Percentiles rank a stretch among this genome's conserved stretches.
phyloP scores from a whole-genome alignment of 129 eudicot genomes.

The Cynara cardunculus region DNA sequence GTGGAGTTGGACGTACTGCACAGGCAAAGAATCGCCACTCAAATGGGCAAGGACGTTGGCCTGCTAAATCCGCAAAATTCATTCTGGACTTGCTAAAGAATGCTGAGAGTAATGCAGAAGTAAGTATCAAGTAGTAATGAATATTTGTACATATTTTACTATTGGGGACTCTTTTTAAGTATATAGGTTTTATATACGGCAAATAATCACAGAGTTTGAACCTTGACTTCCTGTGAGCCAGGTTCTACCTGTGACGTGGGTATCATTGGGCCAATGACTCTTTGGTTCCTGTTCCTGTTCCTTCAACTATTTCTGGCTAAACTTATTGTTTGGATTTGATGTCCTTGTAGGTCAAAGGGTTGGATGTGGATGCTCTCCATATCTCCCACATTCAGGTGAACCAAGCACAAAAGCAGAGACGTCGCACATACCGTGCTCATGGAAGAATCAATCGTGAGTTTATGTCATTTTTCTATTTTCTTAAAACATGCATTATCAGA shows the following conservation, averaged over 20 bases:
- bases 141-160: neutral
- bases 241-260: neutral
- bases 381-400: slow-evolving; percentile 54
- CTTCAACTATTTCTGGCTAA: neutral
- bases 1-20: slow-evolving; percentile 59
- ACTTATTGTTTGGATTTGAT: neutral
- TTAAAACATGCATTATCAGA: neutral
- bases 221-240: too few species aligned
- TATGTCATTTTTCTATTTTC: neutral
- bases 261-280: too few species aligned
- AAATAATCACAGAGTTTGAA: too few species aligned
- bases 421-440: slow-evolving; percentile 56
- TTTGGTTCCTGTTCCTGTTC: too few species aligned
- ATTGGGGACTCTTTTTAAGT: too few species aligned
- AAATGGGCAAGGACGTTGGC: slow-evolving; percentile 28
- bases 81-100: slow-evolving; percentile 1
- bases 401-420: slow-evolving; percentile 55
- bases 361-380: slow-evolving; percentile 51
- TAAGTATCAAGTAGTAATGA: slow-evolving; percentile 3
- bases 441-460: slow-evolving; percentile 55
- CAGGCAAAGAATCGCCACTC: slow-evolving; percentile 55
- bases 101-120: slow-evolving; percentile 58
- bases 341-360: slow-evolving; percentile 38
- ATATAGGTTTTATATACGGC: neutral
- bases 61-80: neutral